Evolutionary conservation across 805 yeast genomes (phyloP).

Genomic region (Saccharomycopsis sp.): DNA sequence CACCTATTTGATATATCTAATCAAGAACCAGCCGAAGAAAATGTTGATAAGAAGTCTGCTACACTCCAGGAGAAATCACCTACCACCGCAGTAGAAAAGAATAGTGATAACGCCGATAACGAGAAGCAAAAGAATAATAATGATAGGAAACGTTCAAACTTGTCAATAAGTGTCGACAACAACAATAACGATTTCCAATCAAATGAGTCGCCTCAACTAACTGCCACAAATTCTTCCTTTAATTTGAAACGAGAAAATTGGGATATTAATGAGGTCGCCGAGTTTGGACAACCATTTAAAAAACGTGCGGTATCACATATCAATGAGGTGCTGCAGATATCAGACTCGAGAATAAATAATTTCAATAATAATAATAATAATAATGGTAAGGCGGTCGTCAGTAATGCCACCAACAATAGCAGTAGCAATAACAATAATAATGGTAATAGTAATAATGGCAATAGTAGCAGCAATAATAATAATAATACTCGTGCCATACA

Average conservation of each 20-base stretch:
- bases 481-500: background rate
- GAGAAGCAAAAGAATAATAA: background rate
- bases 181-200: no score
- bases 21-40: background rate
- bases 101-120: background rate
- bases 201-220: no score
- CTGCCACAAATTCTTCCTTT: no score
- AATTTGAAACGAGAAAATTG: no score
- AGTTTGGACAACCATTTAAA: no score
- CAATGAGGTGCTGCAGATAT: no score
- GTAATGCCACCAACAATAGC: background rate
- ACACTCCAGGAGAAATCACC: background rate
- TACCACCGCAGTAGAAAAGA: background rate
- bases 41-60: background rate
- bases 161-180: background rate
- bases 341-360: no score
- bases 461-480: slow-evolving; percentile 4
- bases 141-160: background rate
- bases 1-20: slow-evolving; percentile 2
- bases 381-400: no score
- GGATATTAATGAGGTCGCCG: no score
- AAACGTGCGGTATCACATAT: no score
- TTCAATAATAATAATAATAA: no score
- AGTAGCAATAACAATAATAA: slow-evolving; percentile 1
- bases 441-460: slow-evolving; percentile 1